Evolutionary conservation across 129 eudicot genomes (phyloP).

Genomic region (Escallonia herrerae): DNA sequence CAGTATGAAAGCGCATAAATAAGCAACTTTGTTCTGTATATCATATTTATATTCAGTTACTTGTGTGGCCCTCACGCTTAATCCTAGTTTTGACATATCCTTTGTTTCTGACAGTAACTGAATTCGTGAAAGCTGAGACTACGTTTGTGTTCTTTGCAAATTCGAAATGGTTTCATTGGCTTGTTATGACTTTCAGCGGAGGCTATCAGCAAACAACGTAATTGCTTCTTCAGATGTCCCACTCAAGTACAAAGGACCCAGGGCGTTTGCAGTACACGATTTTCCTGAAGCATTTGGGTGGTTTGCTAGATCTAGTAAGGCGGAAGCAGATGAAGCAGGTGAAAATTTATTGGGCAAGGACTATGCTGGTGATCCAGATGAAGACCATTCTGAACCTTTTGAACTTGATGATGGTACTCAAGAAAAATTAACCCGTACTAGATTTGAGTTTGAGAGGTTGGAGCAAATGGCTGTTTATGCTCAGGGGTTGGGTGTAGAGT

Average conservation of each 20-base stretch:
- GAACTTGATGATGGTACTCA: not conserved
- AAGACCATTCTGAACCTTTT: not conserved
- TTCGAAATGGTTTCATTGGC: conserved; percentile 4
- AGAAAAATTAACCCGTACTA: conserved; percentile 1
- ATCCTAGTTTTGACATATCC: not conserved
- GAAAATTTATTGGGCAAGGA: conserved; percentile 3
- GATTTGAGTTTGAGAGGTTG: not conserved
- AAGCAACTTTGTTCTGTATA: too few species aligned
- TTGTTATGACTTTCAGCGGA: not conserved
- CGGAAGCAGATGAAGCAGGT: not conserved
- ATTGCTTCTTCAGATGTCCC: not conserved
- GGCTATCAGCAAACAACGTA: conserved; percentile 1
- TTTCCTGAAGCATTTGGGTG: conserved; percentile 19
- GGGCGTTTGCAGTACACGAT: conserved; percentile 19
- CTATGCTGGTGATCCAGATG: not conserved
- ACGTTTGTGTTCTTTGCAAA: not conserved
- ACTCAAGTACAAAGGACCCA: conserved; percentile 14
- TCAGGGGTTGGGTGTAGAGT: not conserved
- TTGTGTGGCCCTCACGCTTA: too few species aligned
- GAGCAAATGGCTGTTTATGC: not conserved
- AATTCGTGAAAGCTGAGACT: not conserved
- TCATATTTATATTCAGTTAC: too few species aligned
- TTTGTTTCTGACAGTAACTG: not conserved
- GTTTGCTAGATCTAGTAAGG: not conserved
- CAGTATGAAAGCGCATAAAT: too few species aligned